Evolutionary conservation across 2,329 filamentous ascomycete species (phyloP).

Genomic region (Westerdykella sp.): DNA sequence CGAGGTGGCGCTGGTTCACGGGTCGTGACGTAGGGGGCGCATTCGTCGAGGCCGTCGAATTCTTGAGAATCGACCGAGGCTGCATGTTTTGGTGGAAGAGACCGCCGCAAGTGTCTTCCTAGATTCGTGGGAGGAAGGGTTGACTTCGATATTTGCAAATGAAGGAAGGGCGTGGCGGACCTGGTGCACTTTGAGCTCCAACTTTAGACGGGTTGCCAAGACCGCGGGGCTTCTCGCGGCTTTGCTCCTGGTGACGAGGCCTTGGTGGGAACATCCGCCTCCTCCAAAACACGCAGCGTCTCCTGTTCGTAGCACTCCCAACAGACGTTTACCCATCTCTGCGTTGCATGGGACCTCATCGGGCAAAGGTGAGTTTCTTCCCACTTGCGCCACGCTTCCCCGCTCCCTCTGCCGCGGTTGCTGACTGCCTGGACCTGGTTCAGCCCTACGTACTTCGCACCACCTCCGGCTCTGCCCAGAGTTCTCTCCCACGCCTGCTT

Average conservation of each 20-base stretch:
- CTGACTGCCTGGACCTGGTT: slow-evolving; percentile 6
- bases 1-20: slow-evolving; percentile 41
- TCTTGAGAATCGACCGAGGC: slow-evolving; percentile 45
- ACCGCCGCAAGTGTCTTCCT: too few species aligned
- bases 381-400: slow-evolving; percentile 1
- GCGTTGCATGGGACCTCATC: not conserved
- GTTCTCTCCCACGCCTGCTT: slow-evolving; percentile 5
- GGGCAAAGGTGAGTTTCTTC: slow-evolving; percentile 5
- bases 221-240: not conserved
- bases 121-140: too few species aligned
- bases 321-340: too few species aligned
- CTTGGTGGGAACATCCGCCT: not conserved
- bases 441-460: slow-evolving; percentile 13
- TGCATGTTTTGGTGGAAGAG: slow-evolving; percentile 17
- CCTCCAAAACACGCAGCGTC: not conserved
- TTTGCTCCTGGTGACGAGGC: not conserved
- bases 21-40: slow-evolving; percentile 19
- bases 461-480: slow-evolving; percentile 3
- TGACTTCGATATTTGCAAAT: too few species aligned
- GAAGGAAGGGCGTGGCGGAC: not conserved
- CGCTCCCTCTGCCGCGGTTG: not conserved
- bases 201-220: not conserved
- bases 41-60: slow-evolving; percentile 20
- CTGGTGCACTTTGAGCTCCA: not conserved
- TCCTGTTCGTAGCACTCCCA: too few species aligned